Conservation (phyloP, 2,329 filamentous ascomycete species). For the Aspergillus sp. region DNA sequence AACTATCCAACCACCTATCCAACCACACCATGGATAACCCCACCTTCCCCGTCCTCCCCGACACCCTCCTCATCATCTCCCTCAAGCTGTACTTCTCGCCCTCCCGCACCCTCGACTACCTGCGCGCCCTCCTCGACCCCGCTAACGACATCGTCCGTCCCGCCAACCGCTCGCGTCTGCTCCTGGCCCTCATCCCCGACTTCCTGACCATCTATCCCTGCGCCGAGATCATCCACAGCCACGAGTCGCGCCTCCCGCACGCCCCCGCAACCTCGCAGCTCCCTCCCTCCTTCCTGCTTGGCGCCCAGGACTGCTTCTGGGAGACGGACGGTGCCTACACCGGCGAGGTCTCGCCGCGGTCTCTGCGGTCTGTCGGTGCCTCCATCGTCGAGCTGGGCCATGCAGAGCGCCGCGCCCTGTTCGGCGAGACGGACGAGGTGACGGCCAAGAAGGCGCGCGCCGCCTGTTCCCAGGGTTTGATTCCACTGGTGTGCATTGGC, state of each 20-base stretch:
- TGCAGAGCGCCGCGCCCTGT: slow-evolving; percentile 63
- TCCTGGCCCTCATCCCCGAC: slow-evolving; percentile 71
- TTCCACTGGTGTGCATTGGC: slow-evolving; percentile 72
- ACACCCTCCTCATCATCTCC: slow-evolving; percentile 31
- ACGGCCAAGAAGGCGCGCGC: slow-evolving; percentile 62
- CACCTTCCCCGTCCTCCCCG: slow-evolving; percentile 24
- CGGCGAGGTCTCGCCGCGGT: slow-evolving; percentile 63
- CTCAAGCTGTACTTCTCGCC: slow-evolving; percentile 32
- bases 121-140: slow-evolving; percentile 41
- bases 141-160: slow-evolving; percentile 37
- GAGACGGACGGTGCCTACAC: slow-evolving; percentile 66
- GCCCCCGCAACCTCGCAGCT: slow-evolving; percentile 8
- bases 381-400: slow-evolving; percentile 70
- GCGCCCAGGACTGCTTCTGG: slow-evolving; percentile 67
- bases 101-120: slow-evolving; percentile 48
- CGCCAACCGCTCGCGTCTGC: slow-evolving; percentile 43
- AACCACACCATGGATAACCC: slow-evolving; percentile 6
- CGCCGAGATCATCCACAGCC: slow-evolving; percentile 29
- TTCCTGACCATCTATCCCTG: slow-evolving; percentile 55
- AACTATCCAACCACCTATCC: slow-evolving; percentile 1
- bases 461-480: slow-evolving; percentile 57
- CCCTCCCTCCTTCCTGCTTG: slow-evolving; percentile 49
- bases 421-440: slow-evolving; percentile 62
- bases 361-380: slow-evolving; percentile 59
- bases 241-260: slow-evolving; percentile 14